Evolutionary conservation across 2,329 filamentous ascomycete genomes (phyloP).

Genomic region (Apiospora rasikravindrae): DNA sequence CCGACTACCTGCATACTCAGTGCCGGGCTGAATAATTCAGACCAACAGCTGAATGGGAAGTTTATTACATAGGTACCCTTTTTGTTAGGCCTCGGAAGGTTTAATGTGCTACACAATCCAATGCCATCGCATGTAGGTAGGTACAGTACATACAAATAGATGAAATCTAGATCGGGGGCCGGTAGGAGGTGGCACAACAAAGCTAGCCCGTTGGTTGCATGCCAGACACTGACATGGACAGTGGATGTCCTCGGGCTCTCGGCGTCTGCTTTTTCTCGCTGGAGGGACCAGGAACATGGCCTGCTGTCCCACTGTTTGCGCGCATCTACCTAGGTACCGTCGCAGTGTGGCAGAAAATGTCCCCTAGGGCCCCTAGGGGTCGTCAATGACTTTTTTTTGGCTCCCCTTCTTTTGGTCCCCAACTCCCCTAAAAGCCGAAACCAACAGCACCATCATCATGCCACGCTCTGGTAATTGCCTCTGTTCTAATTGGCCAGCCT

Average conservation of each 20-base stretch:
- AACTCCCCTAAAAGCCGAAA: slow-evolving; percentile 16
- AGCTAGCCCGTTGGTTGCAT: not conserved
- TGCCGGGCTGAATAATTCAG: not conserved
- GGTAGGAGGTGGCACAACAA: not conserved
- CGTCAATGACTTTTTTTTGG: slow-evolving; percentile 4
- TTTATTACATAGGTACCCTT: too few species aligned
- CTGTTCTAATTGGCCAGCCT: slow-evolving; percentile 15
- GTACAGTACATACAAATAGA: not conserved
- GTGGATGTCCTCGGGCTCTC: slow-evolving; percentile 7
- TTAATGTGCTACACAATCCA: not conserved
- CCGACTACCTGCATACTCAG: not conserved
- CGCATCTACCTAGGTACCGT: not conserved
- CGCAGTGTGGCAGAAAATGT: not conserved
- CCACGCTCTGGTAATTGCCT: slow-evolving; percentile 19
- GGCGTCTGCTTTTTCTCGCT: slow-evolving; percentile 9
- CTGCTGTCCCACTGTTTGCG: not conserved
- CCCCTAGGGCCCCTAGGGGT: not conserved
- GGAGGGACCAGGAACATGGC: not conserved
- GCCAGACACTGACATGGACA: not conserved
- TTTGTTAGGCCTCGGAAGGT: not conserved
- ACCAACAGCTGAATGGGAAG: not conserved
- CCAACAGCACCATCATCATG: not conserved
- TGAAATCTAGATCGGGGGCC: not conserved
- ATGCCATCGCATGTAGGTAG: not conserved
- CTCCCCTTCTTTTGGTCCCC: slow-evolving; percentile 29